Conservation (phyloP, 2,329 filamentous ascomycete species). For the Cladophialophora exuberans region DNA sequence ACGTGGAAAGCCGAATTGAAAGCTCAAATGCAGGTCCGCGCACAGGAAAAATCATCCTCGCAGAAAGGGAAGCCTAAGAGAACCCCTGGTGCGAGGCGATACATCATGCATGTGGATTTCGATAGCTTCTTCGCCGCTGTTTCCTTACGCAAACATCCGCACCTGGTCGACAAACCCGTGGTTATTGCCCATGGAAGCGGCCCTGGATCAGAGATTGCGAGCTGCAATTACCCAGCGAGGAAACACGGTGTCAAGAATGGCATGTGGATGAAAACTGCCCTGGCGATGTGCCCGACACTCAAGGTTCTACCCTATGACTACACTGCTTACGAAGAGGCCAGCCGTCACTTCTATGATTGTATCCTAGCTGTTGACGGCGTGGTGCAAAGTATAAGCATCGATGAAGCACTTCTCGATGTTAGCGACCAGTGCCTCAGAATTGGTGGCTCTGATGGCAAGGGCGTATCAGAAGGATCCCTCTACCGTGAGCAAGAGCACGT, state of each 20-base stretch:
- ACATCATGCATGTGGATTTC: conserved; percentile 95
- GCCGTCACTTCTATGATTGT: conserved; percentile 80
- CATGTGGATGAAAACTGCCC: conserved; percentile 97
- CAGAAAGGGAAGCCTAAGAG: conserved; percentile 56
- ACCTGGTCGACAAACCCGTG: conserved; percentile 76
- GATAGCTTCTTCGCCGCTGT: conserved; percentile 98
- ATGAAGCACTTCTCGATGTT: conserved; percentile 88
- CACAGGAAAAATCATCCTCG: conserved; percentile 66
- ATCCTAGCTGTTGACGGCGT: conserved; percentile 78
- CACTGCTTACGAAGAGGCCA: conserved; percentile 89
- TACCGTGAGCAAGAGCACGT: conserved; percentile 79
- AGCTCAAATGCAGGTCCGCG: conserved; percentile 78
- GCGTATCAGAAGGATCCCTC: conserved; percentile 68
- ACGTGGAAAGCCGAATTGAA: conserved; percentile 97
- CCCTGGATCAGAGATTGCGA: conserved; percentile 89
- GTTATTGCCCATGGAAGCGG: conserved; percentile 88
- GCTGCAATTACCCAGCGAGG: conserved; percentile 92
- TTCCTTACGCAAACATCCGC: conserved; percentile 76
- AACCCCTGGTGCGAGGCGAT: conserved; percentile 68
- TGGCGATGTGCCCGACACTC: conserved; percentile 79
- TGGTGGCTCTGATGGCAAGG: conserved; percentile 67
- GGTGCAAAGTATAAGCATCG: conserved; percentile 95
- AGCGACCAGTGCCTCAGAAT: conserved; percentile 69
- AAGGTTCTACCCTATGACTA: conserved; percentile 97
- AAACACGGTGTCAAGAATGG: conserved; percentile 90